phyloP scores from a whole-genome alignment of 139 green algal genomes.

The Picochlorum sp. region DNA sequence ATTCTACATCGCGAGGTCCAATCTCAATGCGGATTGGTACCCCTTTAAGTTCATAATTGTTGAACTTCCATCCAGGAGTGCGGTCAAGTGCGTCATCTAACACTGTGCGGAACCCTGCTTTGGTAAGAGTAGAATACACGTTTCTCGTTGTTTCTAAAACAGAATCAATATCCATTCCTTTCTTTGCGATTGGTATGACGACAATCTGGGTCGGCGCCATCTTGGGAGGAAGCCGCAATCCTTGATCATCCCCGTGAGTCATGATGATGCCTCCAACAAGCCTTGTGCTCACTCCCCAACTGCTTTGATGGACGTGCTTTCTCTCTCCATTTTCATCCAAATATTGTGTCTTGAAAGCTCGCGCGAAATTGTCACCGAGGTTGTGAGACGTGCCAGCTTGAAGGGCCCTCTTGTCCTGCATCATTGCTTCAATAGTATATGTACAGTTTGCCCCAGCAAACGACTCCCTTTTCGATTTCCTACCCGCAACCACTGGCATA shows the following conservation, averaged over 20 bases:
- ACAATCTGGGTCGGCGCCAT: slow-evolving; percentile 91
- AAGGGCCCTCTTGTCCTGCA: slow-evolving; percentile 83
- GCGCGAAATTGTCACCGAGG: slow-evolving; percentile 94
- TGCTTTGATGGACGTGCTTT: slow-evolving; percentile 83
- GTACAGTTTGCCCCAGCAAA: slow-evolving; percentile 80
- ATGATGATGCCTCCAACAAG: slow-evolving; percentile 97
- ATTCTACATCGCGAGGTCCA: slow-evolving; percentile 76
- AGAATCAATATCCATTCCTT: slow-evolving; percentile 55
- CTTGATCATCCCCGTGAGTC: slow-evolving; percentile 93
- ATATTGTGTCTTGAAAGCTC: slow-evolving; percentile 66
- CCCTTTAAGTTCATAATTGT: slow-evolving; percentile 93
- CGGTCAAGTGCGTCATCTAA: slow-evolving; percentile 68
- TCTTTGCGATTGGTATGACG: slow-evolving; percentile 89
- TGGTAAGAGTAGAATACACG: slow-evolving; percentile 46
- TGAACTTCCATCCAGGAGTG: slow-evolving; percentile 94
- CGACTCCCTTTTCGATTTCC: slow-evolving; percentile 85
- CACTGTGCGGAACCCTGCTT: slow-evolving; percentile 69
- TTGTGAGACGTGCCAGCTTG: slow-evolving; percentile 96
- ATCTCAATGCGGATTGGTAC: slow-evolving; percentile 78
- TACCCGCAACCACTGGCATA: slow-evolving; percentile 88
- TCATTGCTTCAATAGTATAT: slow-evolving; percentile 99
- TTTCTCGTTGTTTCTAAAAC: slow-evolving; percentile 51
- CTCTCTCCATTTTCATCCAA: slow-evolving; percentile 49
- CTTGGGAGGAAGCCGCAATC: slow-evolving; percentile 78
- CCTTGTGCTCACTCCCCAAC: slow-evolving; percentile 89